Conservation (phyloP, 176 grass and related monocot genomes). For the Triticum urartu region DNA sequence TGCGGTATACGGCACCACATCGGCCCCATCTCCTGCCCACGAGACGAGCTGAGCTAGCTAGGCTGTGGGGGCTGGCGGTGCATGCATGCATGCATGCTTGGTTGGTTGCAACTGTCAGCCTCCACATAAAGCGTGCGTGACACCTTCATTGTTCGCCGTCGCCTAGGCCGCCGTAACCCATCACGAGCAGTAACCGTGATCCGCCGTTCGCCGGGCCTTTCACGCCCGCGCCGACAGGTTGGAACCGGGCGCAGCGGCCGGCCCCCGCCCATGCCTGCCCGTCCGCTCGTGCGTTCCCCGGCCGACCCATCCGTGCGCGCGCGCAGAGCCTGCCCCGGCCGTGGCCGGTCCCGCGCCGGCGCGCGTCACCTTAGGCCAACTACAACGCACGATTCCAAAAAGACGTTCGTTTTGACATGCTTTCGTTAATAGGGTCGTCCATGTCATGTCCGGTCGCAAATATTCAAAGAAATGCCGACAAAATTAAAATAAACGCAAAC, state of each 20-base stretch:
- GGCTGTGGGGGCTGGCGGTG: background rate
- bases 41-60: background rate
- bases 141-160: slow-evolving; percentile 20
- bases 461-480: too few relatives aligned
- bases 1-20: background rate
- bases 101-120: slow-evolving; percentile 25
- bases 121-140: background rate
- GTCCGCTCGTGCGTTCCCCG: background rate
- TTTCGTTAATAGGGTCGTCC: too few relatives aligned
- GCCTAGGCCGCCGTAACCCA: background rate
- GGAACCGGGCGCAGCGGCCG: background rate
- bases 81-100: background rate
- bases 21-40: slow-evolving; percentile 33
- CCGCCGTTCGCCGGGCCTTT: background rate
- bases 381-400: too few relatives aligned
- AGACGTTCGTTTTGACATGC: too few relatives aligned
- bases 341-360: too few relatives aligned
- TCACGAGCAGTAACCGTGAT: background rate
- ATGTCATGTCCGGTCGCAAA: too few relatives aligned
- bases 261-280: background rate
- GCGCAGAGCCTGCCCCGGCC: too few relatives aligned
- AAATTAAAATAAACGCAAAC: too few relatives aligned
- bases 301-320: background rate
- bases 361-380: too few relatives aligned
- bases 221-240: slow-evolving; percentile 36